Evolutionary conservation across 2,329 filamentous ascomycete genomes (phyloP), one percentile per base, ranked within the genome.

Genomic region (Botryotinia convoluta): DNA sequence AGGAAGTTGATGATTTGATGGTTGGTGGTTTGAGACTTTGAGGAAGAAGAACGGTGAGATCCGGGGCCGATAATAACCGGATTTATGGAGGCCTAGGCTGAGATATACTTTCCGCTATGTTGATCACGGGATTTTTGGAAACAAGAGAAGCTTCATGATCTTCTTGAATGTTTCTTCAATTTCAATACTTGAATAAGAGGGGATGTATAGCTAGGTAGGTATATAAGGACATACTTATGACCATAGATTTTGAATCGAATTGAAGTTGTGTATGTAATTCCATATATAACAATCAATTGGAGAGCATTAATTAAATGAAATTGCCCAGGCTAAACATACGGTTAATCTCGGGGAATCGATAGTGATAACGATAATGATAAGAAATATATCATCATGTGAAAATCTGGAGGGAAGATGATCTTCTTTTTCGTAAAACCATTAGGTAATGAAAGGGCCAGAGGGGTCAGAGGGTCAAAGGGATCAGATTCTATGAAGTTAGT

Each of bases 61-160:
- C 32, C 29, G 69, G 69, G 59, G 69, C 64, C 59, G 69, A 71
- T 54, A 63, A 32, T 71, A 71, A 32, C 44, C 59, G 69, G 26
- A 20, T 54, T 62, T 39, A 32, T 22, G 62, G 29, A 45, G 62
- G n/a, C 14, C 51, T 54, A 18, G n/a, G 51, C 51, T 29, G 51
- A 54, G 51, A 54, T 54, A 32, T 60, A 26, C 32, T 60, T 60
- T 60, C 32, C 59, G 10, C 59, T 60, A 37, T 35, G 20, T 37
- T 29, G 12, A 39, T 29, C 6, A 62, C 26, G 60, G 59, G 59
- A 26, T 26, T 14, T 4, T 35, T 59, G 54, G n/a, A 59, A 59
- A 59, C 29, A 22, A 16, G 26, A 18, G 26, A 16, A 62, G 37
- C 22, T 62, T 62, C 60, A 42, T 62, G 26, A 16, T 42, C 12